Evolutionary conservation across 345 rosid genomes (phyloP).

Genomic region (Populus euphratica): DNA sequence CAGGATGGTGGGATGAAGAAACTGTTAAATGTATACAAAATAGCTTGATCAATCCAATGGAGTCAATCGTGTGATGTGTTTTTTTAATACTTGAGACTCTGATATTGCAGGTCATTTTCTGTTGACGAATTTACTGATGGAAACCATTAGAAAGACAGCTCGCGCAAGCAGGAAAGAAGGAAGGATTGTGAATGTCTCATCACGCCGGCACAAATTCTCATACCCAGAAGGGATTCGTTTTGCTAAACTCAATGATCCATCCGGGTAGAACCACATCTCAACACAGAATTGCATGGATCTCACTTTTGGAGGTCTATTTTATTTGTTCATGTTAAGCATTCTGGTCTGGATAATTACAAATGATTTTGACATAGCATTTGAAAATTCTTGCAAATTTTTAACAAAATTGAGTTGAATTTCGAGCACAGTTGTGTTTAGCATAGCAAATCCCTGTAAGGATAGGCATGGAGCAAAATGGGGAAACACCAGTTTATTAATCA

Average conservation of each 20-base stretch:
- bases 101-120: conserved; percentile 60
- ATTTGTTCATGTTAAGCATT: background rate
- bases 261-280: too few species aligned
- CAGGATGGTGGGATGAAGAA: too few species aligned
- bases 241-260: conserved; percentile 28
- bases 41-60: too few species aligned
- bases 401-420: background rate
- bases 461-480: background rate
- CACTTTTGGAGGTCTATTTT: background rate
- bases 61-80: background rate
- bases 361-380: background rate
- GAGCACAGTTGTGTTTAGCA: background rate
- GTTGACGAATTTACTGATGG: conserved; percentile 25
- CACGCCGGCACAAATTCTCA: conserved; percentile 37
- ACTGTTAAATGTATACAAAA: too few species aligned
- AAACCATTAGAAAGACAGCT: conserved; percentile 22
- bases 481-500: background rate
- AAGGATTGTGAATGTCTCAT: conserved; percentile 56
- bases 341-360: background rate
- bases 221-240: conserved; percentile 42
- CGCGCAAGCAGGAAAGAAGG: conserved; percentile 49
- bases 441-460: background rate
- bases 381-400: background rate
- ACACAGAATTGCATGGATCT: too few species aligned
- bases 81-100: background rate